These are phyloP conservation scores for Pseudopyricularia javanii DNA, from an alignment of 2,329 filamentous ascomycete genomes.

Conservation along the genomic window DNA sequence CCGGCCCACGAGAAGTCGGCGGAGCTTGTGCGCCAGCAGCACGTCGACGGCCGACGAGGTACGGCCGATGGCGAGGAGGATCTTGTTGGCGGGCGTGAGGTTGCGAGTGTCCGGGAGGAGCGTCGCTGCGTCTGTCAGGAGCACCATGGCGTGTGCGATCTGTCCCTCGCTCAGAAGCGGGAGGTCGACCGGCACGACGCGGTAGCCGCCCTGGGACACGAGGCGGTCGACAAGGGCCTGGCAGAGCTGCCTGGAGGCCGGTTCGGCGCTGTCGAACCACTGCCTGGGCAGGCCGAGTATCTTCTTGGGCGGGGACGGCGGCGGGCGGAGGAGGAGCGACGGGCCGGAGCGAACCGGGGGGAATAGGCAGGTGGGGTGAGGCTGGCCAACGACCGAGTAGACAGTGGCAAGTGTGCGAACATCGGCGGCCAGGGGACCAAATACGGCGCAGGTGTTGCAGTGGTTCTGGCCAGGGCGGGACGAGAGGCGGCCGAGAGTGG, in stretches of 20 bases:
- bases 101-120: constrained; percentile 31
- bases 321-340: constrained; percentile 5
- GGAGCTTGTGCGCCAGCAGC: constrained; percentile 56
- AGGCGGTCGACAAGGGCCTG: constrained; percentile 38
- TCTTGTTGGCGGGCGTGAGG: constrained; percentile 48
- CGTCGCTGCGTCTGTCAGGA: constrained; percentile 49
- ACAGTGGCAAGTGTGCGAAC: constrained; percentile 54
- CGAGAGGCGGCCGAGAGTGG: constrained; percentile 56
- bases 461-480: constrained; percentile 44
- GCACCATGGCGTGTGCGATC: constrained; percentile 61
- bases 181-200: constrained; percentile 40
- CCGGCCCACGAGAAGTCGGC: constrained; percentile 58
- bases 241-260: constrained; percentile 27
- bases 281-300: constrained; percentile 50
- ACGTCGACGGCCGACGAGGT: constrained; percentile 55
- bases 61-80: constrained; percentile 52
- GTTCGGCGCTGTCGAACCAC: constrained; percentile 43
- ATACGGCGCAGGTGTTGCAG: constrained; percentile 49
- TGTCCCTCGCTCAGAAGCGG: constrained; percentile 52
- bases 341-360: constrained; percentile 18
- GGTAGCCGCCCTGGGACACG: constrained; percentile 36
- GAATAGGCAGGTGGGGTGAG: constrained; percentile 48
- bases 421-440: constrained; percentile 55
- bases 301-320: constrained; percentile 17
- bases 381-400: constrained; percentile 52